These are phyloP conservation scores for Umbelopsis ramanniana DNA, from an alignment of 192 early-diverging fungal genomes.

Conservation along the genomic window DNA sequence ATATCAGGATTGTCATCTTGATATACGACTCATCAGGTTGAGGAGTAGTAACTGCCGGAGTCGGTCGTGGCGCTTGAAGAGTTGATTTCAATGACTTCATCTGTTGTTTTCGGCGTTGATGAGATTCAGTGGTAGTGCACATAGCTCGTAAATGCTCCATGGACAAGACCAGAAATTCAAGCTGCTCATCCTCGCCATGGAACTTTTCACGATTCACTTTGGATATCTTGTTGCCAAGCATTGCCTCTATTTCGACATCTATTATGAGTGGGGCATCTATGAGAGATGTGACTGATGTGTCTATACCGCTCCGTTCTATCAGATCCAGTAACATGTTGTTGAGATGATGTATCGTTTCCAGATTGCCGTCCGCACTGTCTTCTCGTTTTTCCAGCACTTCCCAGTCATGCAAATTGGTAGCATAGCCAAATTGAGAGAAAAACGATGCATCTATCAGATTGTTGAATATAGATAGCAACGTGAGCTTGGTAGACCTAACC, in stretches of 20 bases:
- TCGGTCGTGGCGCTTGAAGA: neutral
- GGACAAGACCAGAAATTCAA: conserved; percentile 67
- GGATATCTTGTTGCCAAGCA: conserved; percentile 60
- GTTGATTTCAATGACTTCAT: neutral
- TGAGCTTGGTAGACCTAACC: conserved; percentile 48
- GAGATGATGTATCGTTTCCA: conserved; percentile 41
- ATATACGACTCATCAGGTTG: conserved; percentile 50
- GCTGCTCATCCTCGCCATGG: conserved; percentile 53
- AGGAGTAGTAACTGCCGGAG: conserved; percentile 36
- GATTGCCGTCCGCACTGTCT: conserved; percentile 19
- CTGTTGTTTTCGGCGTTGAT: conserved; percentile 15
- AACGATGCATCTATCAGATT: conserved; percentile 54
- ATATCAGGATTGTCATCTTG: conserved; percentile 64
- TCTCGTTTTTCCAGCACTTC: conserved; percentile 20
- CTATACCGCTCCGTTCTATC: conserved; percentile 66
- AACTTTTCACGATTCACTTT: conserved; percentile 45
- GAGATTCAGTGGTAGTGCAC: conserved; percentile 28
- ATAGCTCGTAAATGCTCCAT: conserved; percentile 73
- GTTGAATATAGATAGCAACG: conserved; percentile 55
- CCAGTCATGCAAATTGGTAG: conserved; percentile 23
- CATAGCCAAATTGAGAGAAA: conserved; percentile 44
- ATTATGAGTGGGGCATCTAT: conserved; percentile 80
- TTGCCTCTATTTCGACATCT: conserved; percentile 80
- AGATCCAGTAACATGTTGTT: conserved; percentile 58
- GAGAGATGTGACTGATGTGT: conserved; percentile 62